These are phyloP conservation scores for Mucor irregularis DNA, from an alignment of 371 early-diverging fungal species.

Conservation along the genomic window DNA sequence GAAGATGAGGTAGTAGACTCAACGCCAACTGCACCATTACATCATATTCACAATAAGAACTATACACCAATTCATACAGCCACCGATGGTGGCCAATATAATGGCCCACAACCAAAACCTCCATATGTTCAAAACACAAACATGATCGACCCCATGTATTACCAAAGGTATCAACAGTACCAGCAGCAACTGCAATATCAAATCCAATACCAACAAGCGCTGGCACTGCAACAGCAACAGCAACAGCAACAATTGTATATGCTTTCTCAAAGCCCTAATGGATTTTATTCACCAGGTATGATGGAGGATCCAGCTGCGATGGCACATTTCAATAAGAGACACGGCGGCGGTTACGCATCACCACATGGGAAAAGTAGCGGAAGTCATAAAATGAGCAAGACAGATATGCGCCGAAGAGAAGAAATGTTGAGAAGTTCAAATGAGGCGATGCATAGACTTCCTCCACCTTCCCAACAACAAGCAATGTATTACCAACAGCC, in stretches of 20 bases:
- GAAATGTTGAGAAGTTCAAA: constrained; percentile 8
- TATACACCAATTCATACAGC: not conserved
- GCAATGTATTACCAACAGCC: too few species aligned
- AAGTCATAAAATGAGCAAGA: constrained; percentile 1
- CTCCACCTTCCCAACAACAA: too few species aligned
- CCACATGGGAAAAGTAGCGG: not conserved
- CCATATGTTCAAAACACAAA: not conserved
- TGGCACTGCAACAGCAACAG: not conserved
- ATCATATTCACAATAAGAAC: not conserved
- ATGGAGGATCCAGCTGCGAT: not conserved
- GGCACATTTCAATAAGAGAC: not conserved
- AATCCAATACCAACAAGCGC: constrained; percentile 1
- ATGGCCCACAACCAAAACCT: not conserved
- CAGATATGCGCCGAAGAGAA: constrained; percentile 12
- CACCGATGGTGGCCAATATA: not conserved
- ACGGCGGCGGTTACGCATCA: not conserved
- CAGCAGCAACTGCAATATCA: constrained; percentile 10
- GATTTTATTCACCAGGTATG: not conserved
- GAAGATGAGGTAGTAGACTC: constrained; percentile 3
- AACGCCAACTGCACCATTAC: not conserved
- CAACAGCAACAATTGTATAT: constrained; percentile 8
- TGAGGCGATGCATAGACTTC: not conserved
- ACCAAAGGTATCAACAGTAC: constrained; percentile 5
- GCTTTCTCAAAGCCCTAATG: not conserved
- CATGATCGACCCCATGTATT: constrained; percentile 15